Conservation (phyloP, 306 rosid species). For the Medicago lupulina region DNA sequence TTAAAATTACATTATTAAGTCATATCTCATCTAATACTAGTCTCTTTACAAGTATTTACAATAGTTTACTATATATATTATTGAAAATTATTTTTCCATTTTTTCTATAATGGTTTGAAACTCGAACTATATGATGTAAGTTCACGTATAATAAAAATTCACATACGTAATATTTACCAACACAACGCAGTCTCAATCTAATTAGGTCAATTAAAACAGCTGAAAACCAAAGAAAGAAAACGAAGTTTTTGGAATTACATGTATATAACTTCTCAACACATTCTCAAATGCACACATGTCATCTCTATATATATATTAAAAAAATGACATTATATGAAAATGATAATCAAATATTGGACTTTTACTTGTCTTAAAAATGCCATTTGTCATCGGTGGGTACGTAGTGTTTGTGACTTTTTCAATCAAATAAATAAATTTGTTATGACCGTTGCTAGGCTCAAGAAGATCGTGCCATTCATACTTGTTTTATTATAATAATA, state of each 20-base stretch:
- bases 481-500: not conserved
- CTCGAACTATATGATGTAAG: not conserved
- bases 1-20: too few relatives aligned
- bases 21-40: too few relatives aligned
- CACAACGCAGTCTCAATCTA: not conserved
- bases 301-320: not conserved
- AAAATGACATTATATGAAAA: not conserved
- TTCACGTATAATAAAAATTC: too few relatives aligned
- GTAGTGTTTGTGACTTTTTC: not conserved
- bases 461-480: conserved; percentile 22
- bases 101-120: not conserved
- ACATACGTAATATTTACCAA: not conserved
- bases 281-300: not conserved
- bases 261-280: not conserved
- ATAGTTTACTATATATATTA: not conserved
- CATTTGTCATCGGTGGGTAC: conserved; percentile 14
- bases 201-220: conserved; percentile 4
- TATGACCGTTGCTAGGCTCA: not conserved
- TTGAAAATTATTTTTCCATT: not conserved
- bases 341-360: not conserved
- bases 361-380: conserved; percentile 3
- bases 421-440: not conserved
- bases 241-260: conserved; percentile 9
- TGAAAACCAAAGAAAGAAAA: not conserved
- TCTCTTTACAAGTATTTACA: not conserved